Percentiles rank a stretch among this genome's conserved stretches.
These are phyloP conservation scores for Solanum tacnaense DNA, from an alignment of 257 asterid genomes.

Conservation along the genomic window DNA sequence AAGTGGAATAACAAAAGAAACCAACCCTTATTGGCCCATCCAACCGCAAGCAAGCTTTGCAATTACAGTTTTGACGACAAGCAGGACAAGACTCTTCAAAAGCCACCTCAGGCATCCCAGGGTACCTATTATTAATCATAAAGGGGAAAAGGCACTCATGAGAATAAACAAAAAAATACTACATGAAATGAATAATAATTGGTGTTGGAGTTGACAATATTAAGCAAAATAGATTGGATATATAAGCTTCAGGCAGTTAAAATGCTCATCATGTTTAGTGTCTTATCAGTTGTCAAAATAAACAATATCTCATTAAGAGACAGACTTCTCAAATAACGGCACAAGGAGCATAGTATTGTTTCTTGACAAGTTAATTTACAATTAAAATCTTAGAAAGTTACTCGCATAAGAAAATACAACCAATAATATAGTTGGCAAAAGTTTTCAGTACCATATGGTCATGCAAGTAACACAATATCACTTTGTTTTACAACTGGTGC, in stretches of 20 bases:
- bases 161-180: neutral
- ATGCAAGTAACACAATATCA: constrained; percentile 76
- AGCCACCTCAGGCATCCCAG: constrained; percentile 51
- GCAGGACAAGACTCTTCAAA: constrained; percentile 71
- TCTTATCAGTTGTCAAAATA: neutral
- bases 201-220: neutral
- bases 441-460: constrained; percentile 38
- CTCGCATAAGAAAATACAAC: neutral
- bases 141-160: neutral
- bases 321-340: neutral
- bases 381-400: neutral
- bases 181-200: neutral
- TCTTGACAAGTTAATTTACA: neutral
- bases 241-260: neutral
- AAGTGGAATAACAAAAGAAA: neutral
- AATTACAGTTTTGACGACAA: constrained; percentile 70
- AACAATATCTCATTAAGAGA: constrained; percentile 8
- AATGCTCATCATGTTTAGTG: constrained; percentile 20
- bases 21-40: constrained; percentile 47
- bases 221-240: neutral
- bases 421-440: neutral
- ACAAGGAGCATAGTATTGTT: neutral
- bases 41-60: constrained; percentile 79
- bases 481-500: constrained; percentile 42
- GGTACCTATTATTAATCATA: constrained; percentile 47